phyloP scores from a whole-genome alignment of 306 rosid species.

The Begonia peltatifolia region DNA sequence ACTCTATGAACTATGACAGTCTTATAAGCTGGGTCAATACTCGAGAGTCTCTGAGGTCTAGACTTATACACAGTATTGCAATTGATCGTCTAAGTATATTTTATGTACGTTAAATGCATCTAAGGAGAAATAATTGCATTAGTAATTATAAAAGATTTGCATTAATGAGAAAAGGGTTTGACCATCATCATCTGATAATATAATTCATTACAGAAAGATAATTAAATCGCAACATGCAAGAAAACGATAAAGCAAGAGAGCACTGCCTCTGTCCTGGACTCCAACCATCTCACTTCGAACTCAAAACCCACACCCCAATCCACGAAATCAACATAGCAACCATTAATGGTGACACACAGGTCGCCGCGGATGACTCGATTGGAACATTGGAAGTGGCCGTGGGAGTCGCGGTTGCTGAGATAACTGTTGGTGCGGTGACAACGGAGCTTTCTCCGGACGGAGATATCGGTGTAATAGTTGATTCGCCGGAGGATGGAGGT shows the following conservation, averaged over 20 bases:
- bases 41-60: no score
- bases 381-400: slow-evolving; percentile 2
- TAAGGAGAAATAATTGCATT: neutral
- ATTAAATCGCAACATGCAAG: neutral
- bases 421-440: neutral
- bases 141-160: no score
- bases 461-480: slow-evolving; percentile 11
- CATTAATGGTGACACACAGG: neutral
- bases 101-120: neutral
- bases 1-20: no score
- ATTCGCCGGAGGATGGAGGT: slow-evolving; percentile 16
- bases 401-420: neutral
- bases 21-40: no score
- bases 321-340: neutral
- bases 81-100: no score
- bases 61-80: no score
- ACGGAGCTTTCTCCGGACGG: slow-evolving; percentile 5
- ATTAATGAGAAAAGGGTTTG: neutral
- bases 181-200: neutral
- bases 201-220: neutral
- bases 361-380: slow-evolving; percentile 21
- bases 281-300: slow-evolving; percentile 9
- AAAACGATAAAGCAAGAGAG: slow-evolving; percentile 11
- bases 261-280: slow-evolving; percentile 87
- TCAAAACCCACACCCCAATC: slow-evolving; percentile 4